Evolutionary conservation across 2,329 filamentous ascomycete species (phyloP).

Genomic region (Albophoma yamanashiensis): DNA sequence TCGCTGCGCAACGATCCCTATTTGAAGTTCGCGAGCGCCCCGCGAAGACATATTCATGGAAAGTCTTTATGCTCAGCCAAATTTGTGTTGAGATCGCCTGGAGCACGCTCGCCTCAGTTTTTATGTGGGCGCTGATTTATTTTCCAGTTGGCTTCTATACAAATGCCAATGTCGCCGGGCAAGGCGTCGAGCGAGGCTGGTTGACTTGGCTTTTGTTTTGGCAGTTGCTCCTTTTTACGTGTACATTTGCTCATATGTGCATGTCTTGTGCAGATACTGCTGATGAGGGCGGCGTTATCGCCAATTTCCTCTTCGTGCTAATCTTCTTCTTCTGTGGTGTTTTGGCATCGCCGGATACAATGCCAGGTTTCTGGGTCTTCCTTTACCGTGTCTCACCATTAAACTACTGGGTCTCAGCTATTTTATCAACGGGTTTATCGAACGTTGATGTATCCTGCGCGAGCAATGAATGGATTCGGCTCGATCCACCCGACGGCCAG

Average conservation of each 20-base stretch:
- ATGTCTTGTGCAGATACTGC: slow-evolving; percentile 55
- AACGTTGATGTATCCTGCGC: neutral
- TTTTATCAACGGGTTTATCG: neutral
- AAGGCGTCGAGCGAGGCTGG: too few species aligned
- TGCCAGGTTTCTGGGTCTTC: slow-evolving; percentile 64
- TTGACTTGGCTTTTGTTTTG: too few species aligned
- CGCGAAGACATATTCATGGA: neutral
- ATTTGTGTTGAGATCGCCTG: slow-evolving; percentile 7
- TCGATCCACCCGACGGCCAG: neutral
- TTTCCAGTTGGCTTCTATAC: neutral
- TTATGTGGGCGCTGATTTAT: neutral
- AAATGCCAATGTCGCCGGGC: neutral
- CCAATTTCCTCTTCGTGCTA: slow-evolving; percentile 54
- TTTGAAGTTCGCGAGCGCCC: neutral
- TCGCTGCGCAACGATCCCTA: neutral
- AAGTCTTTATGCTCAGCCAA: neutral
- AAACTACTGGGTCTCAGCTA: neutral
- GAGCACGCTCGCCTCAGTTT: slow-evolving; percentile 11
- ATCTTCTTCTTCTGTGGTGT: slow-evolving; percentile 56
- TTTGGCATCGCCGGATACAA: slow-evolving; percentile 44
- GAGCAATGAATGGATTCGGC: neutral
- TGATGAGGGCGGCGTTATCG: slow-evolving; percentile 57
- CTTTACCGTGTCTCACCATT: slow-evolving; percentile 59
- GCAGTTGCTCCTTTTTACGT: slow-evolving; percentile 58
- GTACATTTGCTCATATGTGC: slow-evolving; percentile 55